These are phyloP conservation scores for Candida silvatica DNA, from an alignment of 805 yeast genomes.

Conservation along the genomic window DNA sequence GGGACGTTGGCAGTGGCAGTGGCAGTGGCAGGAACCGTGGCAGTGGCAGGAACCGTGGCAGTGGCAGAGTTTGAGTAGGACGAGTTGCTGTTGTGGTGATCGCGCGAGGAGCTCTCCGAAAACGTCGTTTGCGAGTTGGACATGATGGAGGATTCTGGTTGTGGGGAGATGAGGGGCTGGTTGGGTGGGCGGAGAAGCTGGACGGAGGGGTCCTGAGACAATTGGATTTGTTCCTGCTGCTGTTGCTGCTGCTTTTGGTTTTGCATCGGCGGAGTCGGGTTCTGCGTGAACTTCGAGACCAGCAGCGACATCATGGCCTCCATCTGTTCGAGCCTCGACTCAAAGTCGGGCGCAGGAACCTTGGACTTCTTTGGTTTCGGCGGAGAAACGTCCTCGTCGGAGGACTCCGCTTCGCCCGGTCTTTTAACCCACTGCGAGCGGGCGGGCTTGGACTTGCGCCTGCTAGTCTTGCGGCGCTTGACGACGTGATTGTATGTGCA, in stretches of 20 bases:
- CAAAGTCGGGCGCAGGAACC: conserved; percentile 9
- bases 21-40: background rate
- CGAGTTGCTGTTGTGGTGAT: background rate
- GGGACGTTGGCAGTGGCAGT: background rate
- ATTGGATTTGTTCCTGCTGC: too few relatives aligned
- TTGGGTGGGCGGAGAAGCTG: background rate
- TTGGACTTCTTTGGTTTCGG: background rate
- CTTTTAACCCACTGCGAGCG: too few relatives aligned
- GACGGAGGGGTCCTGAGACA: background rate
- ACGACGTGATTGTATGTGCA: conserved; percentile 31
- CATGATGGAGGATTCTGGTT: background rate
- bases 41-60: background rate
- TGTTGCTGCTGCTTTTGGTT: too few relatives aligned
- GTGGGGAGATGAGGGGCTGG: background rate
- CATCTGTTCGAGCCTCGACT: conserved; percentile 23
- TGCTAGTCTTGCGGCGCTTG: too few relatives aligned
- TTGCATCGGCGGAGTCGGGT: background rate
- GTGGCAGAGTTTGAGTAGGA: background rate
- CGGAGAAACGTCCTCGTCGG: too few relatives aligned
- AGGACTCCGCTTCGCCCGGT: too few relatives aligned
- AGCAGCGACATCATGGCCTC: conserved; percentile 25
- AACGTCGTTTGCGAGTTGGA: too few relatives aligned
- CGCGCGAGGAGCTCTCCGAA: background rate
- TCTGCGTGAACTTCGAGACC: conserved; percentile 5
- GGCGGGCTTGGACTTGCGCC: too few relatives aligned